phyloP scores from a whole-genome alignment of 1,139 yeast genomes.

The Saccharomycopsis hybrid region DNA sequence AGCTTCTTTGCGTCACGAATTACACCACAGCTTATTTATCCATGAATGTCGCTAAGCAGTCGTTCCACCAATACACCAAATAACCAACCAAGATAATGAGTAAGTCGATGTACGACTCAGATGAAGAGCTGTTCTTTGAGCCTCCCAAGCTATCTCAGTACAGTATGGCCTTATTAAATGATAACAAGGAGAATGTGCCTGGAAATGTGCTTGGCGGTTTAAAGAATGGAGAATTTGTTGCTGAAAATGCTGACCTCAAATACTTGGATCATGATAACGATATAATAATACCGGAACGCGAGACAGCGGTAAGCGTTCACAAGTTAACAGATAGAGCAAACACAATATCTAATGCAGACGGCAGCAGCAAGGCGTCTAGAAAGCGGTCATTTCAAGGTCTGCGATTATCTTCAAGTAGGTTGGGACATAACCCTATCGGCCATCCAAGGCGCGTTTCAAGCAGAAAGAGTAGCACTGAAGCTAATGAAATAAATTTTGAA shows the following conservation, averaged over 20 bases:
- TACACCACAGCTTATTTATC: no score
- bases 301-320: not conserved
- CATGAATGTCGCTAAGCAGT: no score
- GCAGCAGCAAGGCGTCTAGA: not conserved
- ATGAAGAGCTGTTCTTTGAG: conserved; percentile 22
- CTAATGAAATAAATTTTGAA: not conserved
- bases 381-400: not conserved
- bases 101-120: conserved; percentile 19
- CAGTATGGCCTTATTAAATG: conserved; percentile 18
- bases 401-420: not conserved
- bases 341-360: not conserved
- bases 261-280: conserved; percentile 1
- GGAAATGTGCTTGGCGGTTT: not conserved
- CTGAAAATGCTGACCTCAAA: not conserved
- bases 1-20: no score
- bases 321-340: no score
- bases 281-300: not conserved
- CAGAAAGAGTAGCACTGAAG: conserved; percentile 9
- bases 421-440: conserved; percentile 9
- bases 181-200: conserved; percentile 8
- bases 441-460: conserved; percentile 18
- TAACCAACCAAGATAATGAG: conserved; percentile 1
- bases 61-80: no score
- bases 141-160: conserved; percentile 21
- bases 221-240: not conserved